Evolutionary conservation across 768 basidiomycete species (phyloP).

Genomic region (Lentinula lateritia): DNA sequence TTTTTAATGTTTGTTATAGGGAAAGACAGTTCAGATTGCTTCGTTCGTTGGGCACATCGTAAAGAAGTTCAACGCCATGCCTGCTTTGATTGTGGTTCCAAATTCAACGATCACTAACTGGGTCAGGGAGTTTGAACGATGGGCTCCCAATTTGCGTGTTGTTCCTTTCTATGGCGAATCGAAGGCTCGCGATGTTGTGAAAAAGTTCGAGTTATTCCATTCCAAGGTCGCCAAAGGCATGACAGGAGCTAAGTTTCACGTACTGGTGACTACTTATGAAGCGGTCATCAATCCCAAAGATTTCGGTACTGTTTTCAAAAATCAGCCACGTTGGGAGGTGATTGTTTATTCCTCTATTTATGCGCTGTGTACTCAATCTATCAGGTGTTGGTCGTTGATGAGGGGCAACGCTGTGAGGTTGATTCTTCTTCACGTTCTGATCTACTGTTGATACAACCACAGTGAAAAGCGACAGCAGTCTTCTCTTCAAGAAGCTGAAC

Average conservation of each 20-base stretch:
- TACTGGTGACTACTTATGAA: constrained; percentile 92
- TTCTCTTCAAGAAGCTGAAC: constrained; percentile 79
- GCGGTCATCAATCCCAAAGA: constrained; percentile 66
- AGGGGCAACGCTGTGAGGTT: constrained; percentile 81
- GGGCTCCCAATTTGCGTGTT: constrained; percentile 69
- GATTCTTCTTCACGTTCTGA: constrained; percentile 2
- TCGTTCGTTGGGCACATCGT: constrained; percentile 72
- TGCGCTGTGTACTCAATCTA: neutral
- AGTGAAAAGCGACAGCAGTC: constrained; percentile 81
- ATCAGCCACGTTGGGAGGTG: constrained; percentile 85
- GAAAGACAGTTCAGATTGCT: constrained; percentile 90
- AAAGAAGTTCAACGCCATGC: constrained; percentile 54
- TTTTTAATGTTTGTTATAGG: constrained; percentile 33
- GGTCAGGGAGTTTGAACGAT: constrained; percentile 90
- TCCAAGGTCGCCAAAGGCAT: constrained; percentile 29
- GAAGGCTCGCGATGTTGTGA: constrained; percentile 74
- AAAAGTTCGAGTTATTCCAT: constrained; percentile 77
- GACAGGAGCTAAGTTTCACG: constrained; percentile 71
- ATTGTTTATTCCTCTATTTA: constrained; percentile 4
- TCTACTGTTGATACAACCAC: constrained; percentile 9
- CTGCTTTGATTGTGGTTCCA: constrained; percentile 88
- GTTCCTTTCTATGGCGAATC: constrained; percentile 86
- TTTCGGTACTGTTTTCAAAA: constrained; percentile 70
- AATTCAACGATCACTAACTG: constrained; percentile 96
- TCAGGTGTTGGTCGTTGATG: constrained; percentile 78